These are phyloP conservation scores for Trypanosoma rangeli DNA, from an alignment of 208 protist genomes.

Conservation along the genomic window DNA sequence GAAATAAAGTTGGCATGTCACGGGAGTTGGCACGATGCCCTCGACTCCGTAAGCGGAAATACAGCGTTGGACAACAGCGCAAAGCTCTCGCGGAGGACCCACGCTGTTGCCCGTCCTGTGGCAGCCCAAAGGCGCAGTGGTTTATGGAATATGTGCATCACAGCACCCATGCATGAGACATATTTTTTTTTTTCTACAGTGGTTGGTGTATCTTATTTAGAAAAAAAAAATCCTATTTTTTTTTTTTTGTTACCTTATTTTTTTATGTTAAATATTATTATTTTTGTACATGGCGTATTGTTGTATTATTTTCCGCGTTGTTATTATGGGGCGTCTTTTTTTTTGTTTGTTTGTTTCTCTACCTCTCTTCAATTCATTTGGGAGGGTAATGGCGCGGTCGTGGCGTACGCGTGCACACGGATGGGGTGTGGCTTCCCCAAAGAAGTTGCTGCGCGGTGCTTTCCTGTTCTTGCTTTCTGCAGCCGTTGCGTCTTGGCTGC, in stretches of 20 bases:
- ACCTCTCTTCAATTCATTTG: background rate
- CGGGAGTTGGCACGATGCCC: slow-evolving; percentile 28
- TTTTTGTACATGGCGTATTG: background rate
- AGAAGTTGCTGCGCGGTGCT: background rate
- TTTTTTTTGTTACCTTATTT: background rate
- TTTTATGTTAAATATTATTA: background rate
- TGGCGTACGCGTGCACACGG: background rate
- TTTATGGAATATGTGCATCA: slow-evolving; percentile 86
- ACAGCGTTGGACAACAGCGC: slow-evolving; percentile 46
- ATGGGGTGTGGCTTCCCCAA: background rate
- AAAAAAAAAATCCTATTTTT: slow-evolving; percentile 4
- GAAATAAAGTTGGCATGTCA: slow-evolving; percentile 28
- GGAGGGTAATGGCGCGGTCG: background rate
- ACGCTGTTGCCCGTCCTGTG: slow-evolving; percentile 57
- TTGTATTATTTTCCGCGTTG: background rate
- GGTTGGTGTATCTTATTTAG: background rate
- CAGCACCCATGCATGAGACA: slow-evolving; percentile 48
- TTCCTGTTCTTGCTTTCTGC: background rate
- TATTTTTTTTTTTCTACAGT: background rate
- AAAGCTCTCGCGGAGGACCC: slow-evolving; percentile 30
- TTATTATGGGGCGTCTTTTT: background rate
- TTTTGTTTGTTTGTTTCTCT: background rate
- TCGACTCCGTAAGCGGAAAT: slow-evolving; percentile 37
- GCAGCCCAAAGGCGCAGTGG: slow-evolving; percentile 73
- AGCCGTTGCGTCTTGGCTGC: background rate